Percentiles rank a stretch among this genome's conserved stretches.
These are phyloP conservation scores for Saturnispora sanitii DNA, from an alignment of 805 yeast species.

Conservation along the genomic window DNA sequence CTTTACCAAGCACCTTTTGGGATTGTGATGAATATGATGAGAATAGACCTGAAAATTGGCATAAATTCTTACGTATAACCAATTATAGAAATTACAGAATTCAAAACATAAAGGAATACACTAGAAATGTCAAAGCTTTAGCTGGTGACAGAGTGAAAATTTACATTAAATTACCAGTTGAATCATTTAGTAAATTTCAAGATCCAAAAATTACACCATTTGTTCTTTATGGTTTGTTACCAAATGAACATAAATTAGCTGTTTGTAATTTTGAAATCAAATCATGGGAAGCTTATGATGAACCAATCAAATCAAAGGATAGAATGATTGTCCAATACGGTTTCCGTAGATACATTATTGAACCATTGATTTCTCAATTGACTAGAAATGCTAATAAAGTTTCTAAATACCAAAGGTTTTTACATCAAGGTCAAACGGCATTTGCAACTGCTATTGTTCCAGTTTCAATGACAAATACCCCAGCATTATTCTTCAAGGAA, in stretches of 20 bases:
- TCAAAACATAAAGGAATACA: conserved; percentile 52
- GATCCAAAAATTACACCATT: conserved; percentile 41
- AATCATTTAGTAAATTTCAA: conserved; percentile 34
- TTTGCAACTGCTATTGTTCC: conserved; percentile 88
- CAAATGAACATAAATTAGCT: conserved; percentile 80
- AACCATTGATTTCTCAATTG: conserved; percentile 76
- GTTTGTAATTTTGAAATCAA: conserved; percentile 74
- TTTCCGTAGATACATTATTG: conserved; percentile 72
- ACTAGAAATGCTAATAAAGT: conserved; percentile 75
- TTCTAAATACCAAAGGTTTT: conserved; percentile 73
- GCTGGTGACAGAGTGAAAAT: conserved; percentile 62
- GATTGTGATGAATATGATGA: conserved; percentile 75
- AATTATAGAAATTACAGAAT: conserved; percentile 72
- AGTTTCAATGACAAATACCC: conserved; percentile 70
- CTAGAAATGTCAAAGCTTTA: conserved; percentile 34
- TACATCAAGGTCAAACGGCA: conserved; percentile 65
- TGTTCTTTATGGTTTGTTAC: conserved; percentile 61
- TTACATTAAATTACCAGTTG: conserved; percentile 46
- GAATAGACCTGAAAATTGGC: conserved; percentile 66
- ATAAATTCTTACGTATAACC: conserved; percentile 58
- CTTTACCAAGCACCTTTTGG: conserved; percentile 75
- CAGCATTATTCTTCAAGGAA: conserved; percentile 72
- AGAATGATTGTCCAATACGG: conserved; percentile 84
- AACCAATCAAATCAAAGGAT: conserved; percentile 79
- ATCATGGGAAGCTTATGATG: conserved; percentile 83